Evolutionary conservation across 345 rosid species (phyloP).

Genomic region (Eucalyptus sp.): DNA sequence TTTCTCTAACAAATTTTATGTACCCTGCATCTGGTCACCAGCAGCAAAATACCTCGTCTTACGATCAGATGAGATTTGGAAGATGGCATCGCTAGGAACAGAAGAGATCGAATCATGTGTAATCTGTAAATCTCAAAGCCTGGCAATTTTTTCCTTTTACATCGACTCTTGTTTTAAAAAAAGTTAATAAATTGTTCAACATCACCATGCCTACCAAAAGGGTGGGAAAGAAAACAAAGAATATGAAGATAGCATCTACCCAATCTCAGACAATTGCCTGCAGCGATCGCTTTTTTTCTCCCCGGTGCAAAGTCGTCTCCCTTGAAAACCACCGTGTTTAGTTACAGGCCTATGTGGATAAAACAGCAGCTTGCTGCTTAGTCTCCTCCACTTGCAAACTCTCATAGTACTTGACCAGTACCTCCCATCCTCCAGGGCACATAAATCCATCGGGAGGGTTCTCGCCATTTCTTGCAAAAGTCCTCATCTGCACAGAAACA

Average conservation of each 20-base stretch:
- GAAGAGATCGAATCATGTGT: not conserved
- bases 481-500: slow-evolving; percentile 49
- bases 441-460: slow-evolving; percentile 94
- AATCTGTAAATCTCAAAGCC: not conserved
- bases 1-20: not conserved
- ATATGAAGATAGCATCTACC: not conserved
- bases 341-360: not conserved
- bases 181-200: not conserved
- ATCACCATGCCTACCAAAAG: not conserved
- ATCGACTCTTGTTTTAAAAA: not conserved
- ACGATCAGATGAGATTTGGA: not conserved
- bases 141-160: not conserved
- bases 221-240: not conserved
- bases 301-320: not conserved
- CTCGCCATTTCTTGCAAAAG: slow-evolving; percentile 75
- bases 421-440: slow-evolving; percentile 94
- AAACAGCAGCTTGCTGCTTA: not conserved
- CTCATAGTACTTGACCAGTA: slow-evolving; percentile 69
- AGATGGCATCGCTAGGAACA: not conserved
- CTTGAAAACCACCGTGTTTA: not conserved
- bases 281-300: not conserved
- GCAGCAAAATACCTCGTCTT: not conserved
- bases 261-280: not conserved
- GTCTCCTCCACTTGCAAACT: slow-evolving; percentile 60
- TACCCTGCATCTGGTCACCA: not conserved